Evolutionary conservation across 176 grass and related monocot genomes (phyloP).

Genomic region (Guadua angustifolia): DNA sequence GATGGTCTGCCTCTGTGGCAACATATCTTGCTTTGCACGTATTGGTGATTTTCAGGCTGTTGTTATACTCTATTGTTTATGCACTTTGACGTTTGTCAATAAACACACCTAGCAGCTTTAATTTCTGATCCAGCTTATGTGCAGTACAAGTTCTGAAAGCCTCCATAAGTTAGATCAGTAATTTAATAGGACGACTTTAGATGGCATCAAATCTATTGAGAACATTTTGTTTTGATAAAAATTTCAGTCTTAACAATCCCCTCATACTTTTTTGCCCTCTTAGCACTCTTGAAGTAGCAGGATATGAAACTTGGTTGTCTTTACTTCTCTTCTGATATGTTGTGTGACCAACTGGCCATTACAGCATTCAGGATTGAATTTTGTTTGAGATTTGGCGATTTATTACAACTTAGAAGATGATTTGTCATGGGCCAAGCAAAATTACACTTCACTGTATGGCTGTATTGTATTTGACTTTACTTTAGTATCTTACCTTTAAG

Average conservation of each 20-base stretch:
- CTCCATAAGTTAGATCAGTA: constrained; percentile 18
- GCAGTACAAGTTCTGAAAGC: neutral
- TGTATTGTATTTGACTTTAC: constrained; percentile 20
- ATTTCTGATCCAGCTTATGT: neutral
- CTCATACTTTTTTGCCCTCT: neutral
- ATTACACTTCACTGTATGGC: neutral
- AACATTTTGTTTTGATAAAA: neutral
- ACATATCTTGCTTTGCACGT: constrained; percentile 95
- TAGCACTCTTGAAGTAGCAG: neutral
- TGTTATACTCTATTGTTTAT: neutral
- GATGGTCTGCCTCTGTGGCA: constrained; percentile 63
- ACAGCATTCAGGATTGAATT: constrained; percentile 8
- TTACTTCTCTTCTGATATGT: neutral
- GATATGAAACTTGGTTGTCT: neutral
- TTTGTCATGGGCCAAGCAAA: constrained; percentile 25
- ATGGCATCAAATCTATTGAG: neutral
- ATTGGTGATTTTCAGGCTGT: constrained; percentile 33
- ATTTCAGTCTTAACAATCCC: constrained; percentile 23
- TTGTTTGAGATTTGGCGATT: neutral
- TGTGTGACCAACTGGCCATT: neutral
- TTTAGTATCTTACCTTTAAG: constrained; percentile 30
- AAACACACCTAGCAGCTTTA: neutral
- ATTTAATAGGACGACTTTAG: neutral
- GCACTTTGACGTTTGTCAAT: neutral
- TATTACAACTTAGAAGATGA: constrained; percentile 10